Evolutionary conservation across 148 eudicot genomes (phyloP).

Genomic region (Amaranthus cruentus): DNA sequence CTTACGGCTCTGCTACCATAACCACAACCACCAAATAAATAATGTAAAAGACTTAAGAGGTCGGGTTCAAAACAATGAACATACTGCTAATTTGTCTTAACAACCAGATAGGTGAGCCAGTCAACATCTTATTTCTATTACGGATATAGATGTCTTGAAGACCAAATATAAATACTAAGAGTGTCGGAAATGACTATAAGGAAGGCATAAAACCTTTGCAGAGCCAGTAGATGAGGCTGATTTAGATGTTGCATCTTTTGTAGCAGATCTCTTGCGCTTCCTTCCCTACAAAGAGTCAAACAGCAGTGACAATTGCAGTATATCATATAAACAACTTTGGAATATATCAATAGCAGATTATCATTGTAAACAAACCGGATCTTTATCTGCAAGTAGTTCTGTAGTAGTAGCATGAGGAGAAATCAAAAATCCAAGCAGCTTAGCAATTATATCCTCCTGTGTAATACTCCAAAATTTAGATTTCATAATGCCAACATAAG

Average conservation of each 20-base stretch:
- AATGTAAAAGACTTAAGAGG: not conserved
- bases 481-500: not conserved
- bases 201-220: constrained; percentile 48
- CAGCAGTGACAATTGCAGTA: constrained; percentile 13
- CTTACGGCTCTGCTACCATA: constrained; percentile 42
- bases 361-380: constrained; percentile 50
- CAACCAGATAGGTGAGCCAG: not conserved
- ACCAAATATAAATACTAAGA: not conserved
- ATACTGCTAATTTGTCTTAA: not conserved
- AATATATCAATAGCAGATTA: constrained; percentile 2
- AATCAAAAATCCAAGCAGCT: constrained; percentile 78
- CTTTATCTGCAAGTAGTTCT: constrained; percentile 74
- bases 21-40: not conserved
- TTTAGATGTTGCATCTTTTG: constrained; percentile 34
- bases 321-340: not conserved
- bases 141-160: not conserved
- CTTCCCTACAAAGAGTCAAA: constrained; percentile 48
- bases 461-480: constrained; percentile 2
- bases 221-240: constrained; percentile 55
- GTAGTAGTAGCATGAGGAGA: constrained; percentile 83
- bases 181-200: not conserved
- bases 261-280: constrained; percentile 70
- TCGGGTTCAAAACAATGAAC: not conserved
- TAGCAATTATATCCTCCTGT: constrained; percentile 78
- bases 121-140: not conserved